Conservation (phyloP, 495 filamentous ascomycete genomes). For the Penicillium maclennaniae region DNA sequence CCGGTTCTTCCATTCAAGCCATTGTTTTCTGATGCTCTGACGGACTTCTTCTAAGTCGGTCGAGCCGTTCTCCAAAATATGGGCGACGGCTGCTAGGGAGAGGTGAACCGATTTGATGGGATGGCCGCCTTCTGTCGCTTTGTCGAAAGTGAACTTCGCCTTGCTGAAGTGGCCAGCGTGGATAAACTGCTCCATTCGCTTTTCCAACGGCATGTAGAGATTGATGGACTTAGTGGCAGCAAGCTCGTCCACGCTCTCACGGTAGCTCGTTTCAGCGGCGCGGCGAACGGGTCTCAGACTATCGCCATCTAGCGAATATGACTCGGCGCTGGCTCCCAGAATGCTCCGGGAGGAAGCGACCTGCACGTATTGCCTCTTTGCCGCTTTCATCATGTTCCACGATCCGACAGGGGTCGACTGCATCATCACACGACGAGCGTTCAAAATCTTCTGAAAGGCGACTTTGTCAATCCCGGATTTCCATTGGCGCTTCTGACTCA, state of each 20-base stretch:
- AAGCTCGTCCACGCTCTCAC: constrained; percentile 26
- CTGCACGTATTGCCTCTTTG: constrained; percentile 31
- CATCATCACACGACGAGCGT: constrained; percentile 28
- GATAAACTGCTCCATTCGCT: constrained; percentile 37
- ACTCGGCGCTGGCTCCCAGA: constrained; percentile 25
- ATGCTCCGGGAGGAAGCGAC: constrained; percentile 35
- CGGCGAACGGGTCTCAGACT: constrained; percentile 14
- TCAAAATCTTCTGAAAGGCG: constrained; percentile 26
- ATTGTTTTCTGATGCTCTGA: constrained; percentile 30
- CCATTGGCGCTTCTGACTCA: constrained; percentile 34
- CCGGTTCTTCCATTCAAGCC: constrained; percentile 13
- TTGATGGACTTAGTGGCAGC: constrained; percentile 26
- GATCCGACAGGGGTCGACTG: constrained; percentile 35
- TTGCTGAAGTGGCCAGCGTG: constrained; percentile 32
- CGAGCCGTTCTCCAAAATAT: constrained; percentile 29
- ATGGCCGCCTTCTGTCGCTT: constrained; percentile 24
- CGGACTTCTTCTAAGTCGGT: constrained; percentile 26
- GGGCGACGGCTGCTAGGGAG: constrained; percentile 35
- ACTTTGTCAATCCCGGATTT: constrained; percentile 27
- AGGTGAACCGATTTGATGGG: constrained; percentile 32
- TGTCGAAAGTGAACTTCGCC: constrained; percentile 26
- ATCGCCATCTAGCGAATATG: constrained; percentile 8
- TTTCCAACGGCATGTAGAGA: constrained; percentile 32
- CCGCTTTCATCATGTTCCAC: constrained; percentile 45
- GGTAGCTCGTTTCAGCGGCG: constrained; percentile 16